Base-by-base conservation (phyloP, 2,329 filamentous ascomycete genomes). In the Colletotrichum scovillei region DNA sequence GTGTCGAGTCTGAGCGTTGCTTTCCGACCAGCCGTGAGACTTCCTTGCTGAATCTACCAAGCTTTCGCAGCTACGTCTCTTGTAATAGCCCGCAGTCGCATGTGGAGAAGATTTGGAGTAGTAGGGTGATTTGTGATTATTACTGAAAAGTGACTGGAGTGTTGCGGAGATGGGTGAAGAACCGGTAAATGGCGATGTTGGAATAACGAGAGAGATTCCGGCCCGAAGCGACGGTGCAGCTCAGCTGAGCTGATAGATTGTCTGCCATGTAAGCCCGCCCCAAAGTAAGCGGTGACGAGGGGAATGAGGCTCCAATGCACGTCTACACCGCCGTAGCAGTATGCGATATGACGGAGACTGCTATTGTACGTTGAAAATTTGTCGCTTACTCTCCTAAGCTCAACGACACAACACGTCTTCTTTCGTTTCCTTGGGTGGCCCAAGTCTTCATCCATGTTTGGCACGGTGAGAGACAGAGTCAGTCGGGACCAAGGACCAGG, bases 1-100 rank as follows among this genome's bases (percentile, higher is more conserved):
- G 38, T 32, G 56, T 19, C 11, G 68, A 56, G 67, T 70, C 67
- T 65, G 55, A 67, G 70, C 70, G 67, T 46, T 35, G 59, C 46
- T 38, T 56, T 46, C 24, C n/a, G 63, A 65, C 66, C 63, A 60
- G 67, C 56, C 7, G 26, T 60, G 65, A 49, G 24, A 49, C 22
- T 38, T 32, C 59, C 42, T 30, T 46, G 12, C 59, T 49, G 59
- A 32, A 35, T 38, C 24, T 22, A n/a, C 59, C 4, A 62, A 62
- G 24, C 24, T 30, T 30, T 46, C 5, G 35, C 59, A 62, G 42
- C 42, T 19, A 9, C 9, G 22, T 62, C 30, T 62, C n/a, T 32
- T 14, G 55, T 11, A 26, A 42, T 42, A 35, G 32, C 42, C 19
- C 5, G 5, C 11, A 28, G 22, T 55, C n/a, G 11, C 6, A 5